A percentile compares a stretch with the other conserved stretches of the same genome.
Conservation (phyloP, 2,329 filamentous ascomycete genomes). For the Penicillium sp. region DNA sequence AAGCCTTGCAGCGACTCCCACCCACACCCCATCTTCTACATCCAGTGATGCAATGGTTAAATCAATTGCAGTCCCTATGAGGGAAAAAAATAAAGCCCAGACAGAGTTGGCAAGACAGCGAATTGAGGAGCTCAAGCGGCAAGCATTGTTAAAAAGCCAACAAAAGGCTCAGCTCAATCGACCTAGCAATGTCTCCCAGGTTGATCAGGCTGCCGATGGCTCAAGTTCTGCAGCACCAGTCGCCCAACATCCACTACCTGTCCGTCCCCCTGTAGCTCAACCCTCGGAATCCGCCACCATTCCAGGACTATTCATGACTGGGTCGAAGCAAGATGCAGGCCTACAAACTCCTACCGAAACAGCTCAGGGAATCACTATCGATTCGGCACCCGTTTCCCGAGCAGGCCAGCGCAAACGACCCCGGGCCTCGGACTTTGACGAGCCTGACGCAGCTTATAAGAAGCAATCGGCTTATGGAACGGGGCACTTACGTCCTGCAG, state of each 20-base stretch:
- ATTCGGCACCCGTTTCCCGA: slow-evolving; percentile 24
- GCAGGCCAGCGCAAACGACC: slow-evolving; percentile 54
- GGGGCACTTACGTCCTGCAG: slow-evolving; percentile 43
- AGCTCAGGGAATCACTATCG: slow-evolving; percentile 14
- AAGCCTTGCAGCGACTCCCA: not conserved
- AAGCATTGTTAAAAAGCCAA: slow-evolving; percentile 42
- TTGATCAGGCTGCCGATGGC: not conserved
- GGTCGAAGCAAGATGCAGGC: slow-evolving; percentile 11
- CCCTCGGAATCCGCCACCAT: slow-evolving; percentile 40
- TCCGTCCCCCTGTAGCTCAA: slow-evolving; percentile 36
- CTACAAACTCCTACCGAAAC: slow-evolving; percentile 6
- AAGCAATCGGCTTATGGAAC: slow-evolving; percentile 62
- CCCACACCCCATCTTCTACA: slow-evolving; percentile 7
- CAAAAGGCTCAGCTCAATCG: slow-evolving; percentile 25
- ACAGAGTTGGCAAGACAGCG: slow-evolving; percentile 77
- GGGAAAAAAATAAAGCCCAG: slow-evolving; percentile 59
- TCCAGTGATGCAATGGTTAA: slow-evolving; percentile 17
- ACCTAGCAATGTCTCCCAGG: slow-evolving; percentile 2
- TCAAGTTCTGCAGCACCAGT: slow-evolving; percentile 4
- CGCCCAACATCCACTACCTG: slow-evolving; percentile 39
- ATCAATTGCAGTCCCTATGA: slow-evolving; percentile 30
- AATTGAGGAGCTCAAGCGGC: slow-evolving; percentile 70
- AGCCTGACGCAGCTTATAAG: slow-evolving; percentile 53
- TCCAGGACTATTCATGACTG: slow-evolving; percentile 55
- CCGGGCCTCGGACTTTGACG: slow-evolving; percentile 70